These are phyloP conservation scores for Ramularia collo-cygni DNA, from an alignment of 2,329 filamentous ascomycete genomes.

Conservation along the genomic window DNA sequence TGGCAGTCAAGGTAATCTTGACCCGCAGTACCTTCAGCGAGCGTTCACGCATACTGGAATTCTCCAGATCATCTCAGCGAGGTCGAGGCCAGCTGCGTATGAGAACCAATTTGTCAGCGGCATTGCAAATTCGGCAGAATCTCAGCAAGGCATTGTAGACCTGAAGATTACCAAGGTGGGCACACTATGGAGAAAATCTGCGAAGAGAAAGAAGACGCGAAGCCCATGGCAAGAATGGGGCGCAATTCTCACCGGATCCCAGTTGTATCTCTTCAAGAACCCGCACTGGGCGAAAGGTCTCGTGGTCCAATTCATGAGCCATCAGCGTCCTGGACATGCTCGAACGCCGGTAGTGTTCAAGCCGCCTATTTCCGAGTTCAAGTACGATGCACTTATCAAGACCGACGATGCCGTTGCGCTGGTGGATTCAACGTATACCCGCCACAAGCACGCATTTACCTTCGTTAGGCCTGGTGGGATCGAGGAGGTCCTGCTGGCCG, in stretches of 20 bases:
- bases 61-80: constrained; percentile 87
- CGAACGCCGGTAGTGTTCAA: constrained; percentile 79
- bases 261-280: constrained; percentile 94
- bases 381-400: constrained; percentile 87
- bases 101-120: constrained; percentile 57
- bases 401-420: constrained; percentile 89
- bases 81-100: constrained; percentile 91
- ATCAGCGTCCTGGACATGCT: constrained; percentile 69
- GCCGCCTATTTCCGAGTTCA: constrained; percentile 84
- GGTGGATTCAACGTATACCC: constrained; percentile 78
- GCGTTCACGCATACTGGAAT: constrained; percentile 89
- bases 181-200: constrained; percentile 86
- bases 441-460: constrained; percentile 91
- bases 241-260: constrained; percentile 89
- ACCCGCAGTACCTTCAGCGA: constrained; percentile 74
- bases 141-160: constrained; percentile 87
- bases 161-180: constrained; percentile 97
- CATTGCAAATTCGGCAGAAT: constrained; percentile 57
- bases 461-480: constrained; percentile 80
- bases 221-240: constrained; percentile 99
- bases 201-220: constrained; percentile 87
- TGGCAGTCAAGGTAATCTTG: constrained; percentile 66
- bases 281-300: constrained; percentile 85
- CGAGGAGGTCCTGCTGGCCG: constrained; percentile 85
- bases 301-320: constrained; percentile 78